Conservation (phyloP, 2,329 filamentous ascomycete genomes). For the Uncinocarpus reesii region DNA sequence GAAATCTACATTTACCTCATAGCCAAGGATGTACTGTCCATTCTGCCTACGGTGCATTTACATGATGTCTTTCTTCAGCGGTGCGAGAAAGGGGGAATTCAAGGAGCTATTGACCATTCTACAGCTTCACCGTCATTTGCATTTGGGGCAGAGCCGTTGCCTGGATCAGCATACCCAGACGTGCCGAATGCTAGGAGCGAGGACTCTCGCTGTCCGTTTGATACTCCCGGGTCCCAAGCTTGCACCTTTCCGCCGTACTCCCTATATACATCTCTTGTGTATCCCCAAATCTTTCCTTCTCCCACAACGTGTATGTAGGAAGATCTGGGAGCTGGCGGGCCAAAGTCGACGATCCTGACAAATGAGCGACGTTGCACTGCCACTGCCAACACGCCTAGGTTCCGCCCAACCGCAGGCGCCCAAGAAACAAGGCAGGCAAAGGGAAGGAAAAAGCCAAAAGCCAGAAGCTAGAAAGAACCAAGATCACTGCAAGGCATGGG, state of each 20-base stretch:
- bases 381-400: conserved; percentile 1
- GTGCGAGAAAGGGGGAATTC: not conserved
- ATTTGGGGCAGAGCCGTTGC: not conserved
- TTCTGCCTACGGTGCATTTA: no score
- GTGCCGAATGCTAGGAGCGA: not conserved
- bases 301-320: not conserved
- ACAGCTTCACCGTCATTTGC: conserved; percentile 1
- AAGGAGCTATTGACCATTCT: not conserved
- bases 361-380: conserved; percentile 5
- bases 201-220: not conserved
- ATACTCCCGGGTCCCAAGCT: no score
- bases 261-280: no score
- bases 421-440: conserved; percentile 11
- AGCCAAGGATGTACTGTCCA: no score
- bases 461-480: not conserved
- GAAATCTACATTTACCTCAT: no score
- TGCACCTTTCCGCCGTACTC: no score
- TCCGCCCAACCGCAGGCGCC: conserved; percentile 7
- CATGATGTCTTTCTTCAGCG: no score
- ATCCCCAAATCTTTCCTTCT: not conserved
- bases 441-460: not conserved
- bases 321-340: not conserved
- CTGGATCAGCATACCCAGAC: not conserved
- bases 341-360: conserved; percentile 5
- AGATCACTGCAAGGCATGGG: not conserved